Base-by-base conservation (phyloP, 257 asterid genomes). In the Marsdenia floribunda region DNA sequence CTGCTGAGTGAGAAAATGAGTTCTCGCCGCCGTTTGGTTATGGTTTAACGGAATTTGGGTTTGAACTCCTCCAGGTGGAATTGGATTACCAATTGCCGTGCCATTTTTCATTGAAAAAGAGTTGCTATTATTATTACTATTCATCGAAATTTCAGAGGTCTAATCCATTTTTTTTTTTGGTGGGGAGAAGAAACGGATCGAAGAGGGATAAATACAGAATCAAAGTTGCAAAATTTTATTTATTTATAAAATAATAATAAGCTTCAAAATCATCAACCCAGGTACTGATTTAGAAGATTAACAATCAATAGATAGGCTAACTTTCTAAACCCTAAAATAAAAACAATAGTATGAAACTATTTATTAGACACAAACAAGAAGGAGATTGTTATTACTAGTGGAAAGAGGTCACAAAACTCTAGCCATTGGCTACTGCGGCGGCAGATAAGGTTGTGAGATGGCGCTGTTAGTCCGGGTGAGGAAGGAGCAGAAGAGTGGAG, bases 1-100 rank as follows among this genome's bases (percentile, higher is more conserved):
- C 65, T 82, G 96, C 75, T 82, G 93, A 70, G 90, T 35, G 19
- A 69, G 72, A 68, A 77, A 81, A 68, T 46, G 86, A 18, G 84
- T 70, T 12, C 68, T 22, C 35, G 84, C 82, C 35, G 84, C 82
- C 18, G 83, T 82, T 52, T 85, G 90, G 81, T 75, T 85, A 64
- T 84, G 82, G 82, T 76, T 84, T 74, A 33, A 80, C 14, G 84
- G 81, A 77, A 70, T 71, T 64, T 77, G 86, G 80, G 73, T 80
- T 65, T 79, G 83, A 65, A 71, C 67, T 58, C 77, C 33, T 11
- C 57, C 69, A 37, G 35, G 26, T 16, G 69, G 69, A 37, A 16
- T 64, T 37, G 69, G 69, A 64, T 64, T 35, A 35, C 69, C 47
- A 16, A 64, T 33, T 37, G 69, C 69, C 2, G 69, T 37, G 47